Base-by-base conservation (phyloP, 306 rosid genomes). In the Cucurbita ficifolia region DNA sequence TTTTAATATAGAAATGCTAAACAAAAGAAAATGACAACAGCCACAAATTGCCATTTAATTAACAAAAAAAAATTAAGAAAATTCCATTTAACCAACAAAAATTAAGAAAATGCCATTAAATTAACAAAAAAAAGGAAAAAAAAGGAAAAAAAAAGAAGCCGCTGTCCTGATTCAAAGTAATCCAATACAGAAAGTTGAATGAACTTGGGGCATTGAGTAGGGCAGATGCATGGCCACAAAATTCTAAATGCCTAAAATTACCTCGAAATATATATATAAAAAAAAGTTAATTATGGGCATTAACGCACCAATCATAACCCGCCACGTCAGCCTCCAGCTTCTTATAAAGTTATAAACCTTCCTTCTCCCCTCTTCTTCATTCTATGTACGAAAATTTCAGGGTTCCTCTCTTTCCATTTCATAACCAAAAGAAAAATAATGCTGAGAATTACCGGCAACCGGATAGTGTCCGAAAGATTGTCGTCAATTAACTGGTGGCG, bases 361-460 rank as follows among this genome's bases (percentile, higher is more conserved):
- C 69, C 49, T 6, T 9, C 49, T 9, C 14, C 8, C 21, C 33
- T 10, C 6, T 36, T n/a, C 10, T 36, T 2, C 33, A 29, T 58
- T 57, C 12, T 19, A 16, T 22, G 10, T 9, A 29, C 40, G n/a
- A 58, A 57, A 22, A 10, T 57, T 22, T 43, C 48, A 43, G 48
- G 39, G n/a, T 0, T n/a, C 2, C 10, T 19, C 61, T 18, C 10
- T 21, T 56, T 22, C 61, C 61, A 56, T 18, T 49, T 49, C 17
- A 49, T 49, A 49, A 7, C 1, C 43, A 49, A 49, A 58, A 29
- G 8, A 57, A 22, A 5, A 43, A 39, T 83, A 72, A 90, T 94
- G 97, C 77, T 84, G 75, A 85, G 87, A 82, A 64, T 88, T 16
- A 3, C 82, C 3, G 72, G 81, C 7, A 73, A 79, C 21, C 82